Evolutionary conservation across 2,329 filamentous ascomycete genomes (phyloP).

Genomic region (Fusarium marasasianum): DNA sequence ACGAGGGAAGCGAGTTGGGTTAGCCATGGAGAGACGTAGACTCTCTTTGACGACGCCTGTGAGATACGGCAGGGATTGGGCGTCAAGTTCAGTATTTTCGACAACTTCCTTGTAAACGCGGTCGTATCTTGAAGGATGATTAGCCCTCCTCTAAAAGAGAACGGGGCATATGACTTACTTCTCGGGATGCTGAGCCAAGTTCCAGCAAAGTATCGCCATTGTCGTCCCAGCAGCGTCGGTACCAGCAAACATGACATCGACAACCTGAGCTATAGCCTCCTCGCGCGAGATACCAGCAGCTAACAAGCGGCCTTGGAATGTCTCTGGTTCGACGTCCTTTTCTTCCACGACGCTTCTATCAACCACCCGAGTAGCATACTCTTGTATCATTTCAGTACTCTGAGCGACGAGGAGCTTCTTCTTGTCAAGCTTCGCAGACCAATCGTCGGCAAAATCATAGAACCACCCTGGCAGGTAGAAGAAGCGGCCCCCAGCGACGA

Average conservation of each 20-base stretch:
- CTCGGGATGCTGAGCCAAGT: neutral
- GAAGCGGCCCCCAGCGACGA: neutral
- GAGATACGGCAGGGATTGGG: neutral
- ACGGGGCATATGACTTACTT: neutral
- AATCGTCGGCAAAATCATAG: neutral
- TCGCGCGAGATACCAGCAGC: neutral
- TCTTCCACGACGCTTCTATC: neutral
- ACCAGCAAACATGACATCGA: neutral
- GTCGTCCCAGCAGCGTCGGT: neutral
- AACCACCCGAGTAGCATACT: neutral
- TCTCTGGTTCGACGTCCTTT: neutral
- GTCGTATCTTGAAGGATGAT: neutral
- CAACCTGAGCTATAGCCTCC: neutral
- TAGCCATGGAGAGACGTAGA: neutral
- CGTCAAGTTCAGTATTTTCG: neutral
- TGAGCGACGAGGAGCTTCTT: neutral
- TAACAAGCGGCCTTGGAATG: neutral
- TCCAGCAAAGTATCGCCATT: neutral
- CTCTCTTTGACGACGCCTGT: neutral
- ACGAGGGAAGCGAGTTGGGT: neutral
- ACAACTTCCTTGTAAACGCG: neutral
- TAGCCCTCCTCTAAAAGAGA: fast-evolving
- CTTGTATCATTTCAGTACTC: neutral
- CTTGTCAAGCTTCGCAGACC: neutral
- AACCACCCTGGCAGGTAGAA: neutral